phyloP scores from a whole-genome alignment of 257 asterid species.

The Nicotiana tomentosiformis region DNA sequence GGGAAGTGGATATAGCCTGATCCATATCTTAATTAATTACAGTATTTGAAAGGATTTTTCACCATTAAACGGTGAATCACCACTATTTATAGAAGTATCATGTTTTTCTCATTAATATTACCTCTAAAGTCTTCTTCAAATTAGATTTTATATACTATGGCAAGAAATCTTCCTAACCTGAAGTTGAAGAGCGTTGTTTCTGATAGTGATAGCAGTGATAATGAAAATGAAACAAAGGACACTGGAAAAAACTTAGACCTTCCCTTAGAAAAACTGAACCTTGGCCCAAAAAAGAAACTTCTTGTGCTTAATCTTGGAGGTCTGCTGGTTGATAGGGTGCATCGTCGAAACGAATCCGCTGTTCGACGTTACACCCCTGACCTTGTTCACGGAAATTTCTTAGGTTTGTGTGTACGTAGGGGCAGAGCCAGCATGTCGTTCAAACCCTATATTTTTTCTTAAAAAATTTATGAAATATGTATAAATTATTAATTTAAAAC shows the following conservation, averaged over 20 bases:
- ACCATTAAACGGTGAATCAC: not conserved
- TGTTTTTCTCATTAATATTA: not conserved
- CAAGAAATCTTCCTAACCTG: not conserved
- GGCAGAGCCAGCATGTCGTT: no score
- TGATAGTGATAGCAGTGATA: constrained; percentile 21
- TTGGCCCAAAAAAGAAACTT: constrained; percentile 56
- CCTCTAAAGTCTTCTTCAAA: not conserved
- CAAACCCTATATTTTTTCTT: no score
- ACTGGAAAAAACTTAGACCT: constrained; percentile 26
- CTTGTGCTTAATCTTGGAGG: constrained; percentile 54
- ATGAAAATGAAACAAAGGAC: constrained; percentile 6
- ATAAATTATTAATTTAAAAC: no score
- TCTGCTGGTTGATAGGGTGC: constrained; percentile 40
- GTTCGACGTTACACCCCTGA: constrained; percentile 37
- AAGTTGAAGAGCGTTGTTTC: constrained; percentile 19
- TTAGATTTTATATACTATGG: not conserved
- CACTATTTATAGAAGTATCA: no score
- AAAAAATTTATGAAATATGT: no score
- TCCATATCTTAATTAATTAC: not conserved
- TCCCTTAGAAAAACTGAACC: constrained; percentile 33
- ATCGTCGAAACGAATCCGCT: not conserved
- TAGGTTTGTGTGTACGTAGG: constrained; percentile 12
- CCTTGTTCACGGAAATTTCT: constrained; percentile 25
- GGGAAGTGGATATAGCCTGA: not conserved
- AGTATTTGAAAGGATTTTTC: not conserved